These are phyloP conservation scores for Meyerozyma athensensis DNA, from an alignment of 1,139 yeast species.

Conservation along the genomic window DNA sequence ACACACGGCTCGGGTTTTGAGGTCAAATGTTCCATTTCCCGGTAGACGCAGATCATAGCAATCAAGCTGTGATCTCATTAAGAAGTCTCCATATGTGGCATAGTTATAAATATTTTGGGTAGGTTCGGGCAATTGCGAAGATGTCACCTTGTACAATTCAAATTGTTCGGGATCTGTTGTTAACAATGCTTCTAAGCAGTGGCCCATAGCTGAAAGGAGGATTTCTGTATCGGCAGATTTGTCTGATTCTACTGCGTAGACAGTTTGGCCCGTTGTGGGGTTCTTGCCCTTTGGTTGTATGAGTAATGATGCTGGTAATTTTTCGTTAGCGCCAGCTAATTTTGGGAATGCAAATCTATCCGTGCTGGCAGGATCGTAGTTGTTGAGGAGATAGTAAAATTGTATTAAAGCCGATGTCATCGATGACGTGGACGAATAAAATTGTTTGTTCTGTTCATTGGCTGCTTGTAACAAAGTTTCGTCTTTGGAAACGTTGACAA, in stretches of 20 bases:
- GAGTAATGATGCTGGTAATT: conserved; percentile 38
- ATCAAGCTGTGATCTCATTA: conserved; percentile 89
- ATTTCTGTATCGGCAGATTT: conserved; percentile 65
- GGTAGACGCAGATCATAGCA: conserved; percentile 75
- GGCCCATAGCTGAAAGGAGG: conserved; percentile 74
- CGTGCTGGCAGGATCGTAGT: conserved; percentile 22
- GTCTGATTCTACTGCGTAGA: conserved; percentile 70
- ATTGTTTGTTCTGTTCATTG: conserved; percentile 33
- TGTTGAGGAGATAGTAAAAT: conserved; percentile 68
- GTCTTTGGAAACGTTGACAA: conserved; percentile 70
- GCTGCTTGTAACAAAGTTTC: conserved; percentile 47
- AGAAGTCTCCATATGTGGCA: conserved; percentile 59
- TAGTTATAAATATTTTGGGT: conserved; percentile 56
- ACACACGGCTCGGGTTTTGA: conserved; percentile 87
- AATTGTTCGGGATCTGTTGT: conserved; percentile 54
- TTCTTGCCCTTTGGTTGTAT: conserved; percentile 32
- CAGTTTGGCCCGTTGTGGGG: conserved; percentile 22
- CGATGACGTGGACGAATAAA: conserved; percentile 81
- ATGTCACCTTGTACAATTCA: conserved; percentile 24
- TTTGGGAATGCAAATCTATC: conserved; percentile 30
- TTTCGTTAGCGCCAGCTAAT: conserved; percentile 29
- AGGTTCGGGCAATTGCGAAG: conserved; percentile 7
- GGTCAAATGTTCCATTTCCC: conserved; percentile 87
- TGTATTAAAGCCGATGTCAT: conserved; percentile 75
- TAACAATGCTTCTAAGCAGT: conserved; percentile 67